Percentiles rank a stretch among this genome's conserved stretches.
These are phyloP conservation scores for Lepidium aucheri DNA, from an alignment of 345 rosid species.

Conservation along the genomic window DNA sequence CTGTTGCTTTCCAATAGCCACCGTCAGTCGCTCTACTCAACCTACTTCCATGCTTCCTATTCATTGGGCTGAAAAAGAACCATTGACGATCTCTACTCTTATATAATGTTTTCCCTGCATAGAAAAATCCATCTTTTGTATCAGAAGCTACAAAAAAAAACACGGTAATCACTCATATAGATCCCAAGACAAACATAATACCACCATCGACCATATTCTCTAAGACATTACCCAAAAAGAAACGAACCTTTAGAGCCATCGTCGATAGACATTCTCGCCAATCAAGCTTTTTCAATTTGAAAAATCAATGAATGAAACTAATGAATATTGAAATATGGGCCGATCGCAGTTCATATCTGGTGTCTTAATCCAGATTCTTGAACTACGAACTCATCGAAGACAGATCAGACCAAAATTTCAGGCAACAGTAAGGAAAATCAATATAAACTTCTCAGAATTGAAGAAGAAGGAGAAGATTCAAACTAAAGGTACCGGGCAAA, in stretches of 20 bases:
- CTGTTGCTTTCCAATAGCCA: constrained; percentile 94
- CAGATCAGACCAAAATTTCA: background rate
- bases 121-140: constrained; percentile 1
- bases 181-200: background rate
- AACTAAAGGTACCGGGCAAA: constrained; percentile 49
- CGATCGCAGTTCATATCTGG: background rate
- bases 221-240: background rate
- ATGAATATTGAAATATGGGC: background rate
- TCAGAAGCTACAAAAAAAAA: background rate
- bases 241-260: background rate
- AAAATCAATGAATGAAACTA: too few relatives aligned
- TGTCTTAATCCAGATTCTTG: too few relatives aligned
- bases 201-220: background rate
- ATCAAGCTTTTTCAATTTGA: background rate
- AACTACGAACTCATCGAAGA: background rate
- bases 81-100: constrained; percentile 87
- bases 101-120: constrained; percentile 58
- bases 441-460: background rate
- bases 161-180: background rate
- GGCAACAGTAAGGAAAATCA: background rate
- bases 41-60: constrained; percentile 78
- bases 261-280: too few relatives aligned
- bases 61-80: constrained; percentile 85
- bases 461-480: background rate
- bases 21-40: constrained; percentile 63